A percentile compares a stretch with the other conserved stretches of the same genome.
Conservation (phyloP, 2,329 filamentous ascomycete genomes). For the Fusarium euwallaceae region DNA sequence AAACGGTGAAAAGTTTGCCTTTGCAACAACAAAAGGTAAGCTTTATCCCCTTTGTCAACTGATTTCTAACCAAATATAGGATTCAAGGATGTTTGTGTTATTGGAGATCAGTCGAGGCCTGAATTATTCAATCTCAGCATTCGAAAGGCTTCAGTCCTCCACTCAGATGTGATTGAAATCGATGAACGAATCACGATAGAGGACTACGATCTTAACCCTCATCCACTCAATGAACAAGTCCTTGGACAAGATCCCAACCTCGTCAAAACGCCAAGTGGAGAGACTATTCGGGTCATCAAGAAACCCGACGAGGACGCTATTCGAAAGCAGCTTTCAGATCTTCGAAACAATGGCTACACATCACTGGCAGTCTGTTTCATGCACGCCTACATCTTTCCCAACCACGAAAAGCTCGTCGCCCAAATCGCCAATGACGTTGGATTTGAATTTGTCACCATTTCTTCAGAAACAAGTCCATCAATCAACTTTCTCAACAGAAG, state of each 20-base stretch:
- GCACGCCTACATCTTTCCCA: constrained; percentile 89
- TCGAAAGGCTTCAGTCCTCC: constrained; percentile 74
- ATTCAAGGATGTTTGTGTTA: constrained; percentile 79
- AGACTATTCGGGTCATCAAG: constrained; percentile 73
- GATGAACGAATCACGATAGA: constrained; percentile 80
- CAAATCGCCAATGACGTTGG: constrained; percentile 80
- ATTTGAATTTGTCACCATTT: constrained; percentile 76
- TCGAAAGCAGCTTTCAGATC: constrained; percentile 66
- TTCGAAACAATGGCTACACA: constrained; percentile 75
- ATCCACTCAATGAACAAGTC: constrained; percentile 62
- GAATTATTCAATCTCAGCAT: constrained; percentile 80
- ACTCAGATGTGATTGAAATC: constrained; percentile 76
- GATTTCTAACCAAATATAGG: constrained; percentile 19
- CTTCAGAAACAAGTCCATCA: constrained; percentile 76
- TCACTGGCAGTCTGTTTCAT: constrained; percentile 89
- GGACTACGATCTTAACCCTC: constrained; percentile 76
- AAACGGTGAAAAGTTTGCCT: constrained; percentile 78
- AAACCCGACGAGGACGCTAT: constrained; percentile 65
- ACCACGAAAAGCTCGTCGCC: constrained; percentile 82
- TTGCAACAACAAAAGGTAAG: constrained; percentile 72
- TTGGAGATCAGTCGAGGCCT: constrained; percentile 79
- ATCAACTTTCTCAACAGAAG: constrained; percentile 78
- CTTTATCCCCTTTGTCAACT: background rate
- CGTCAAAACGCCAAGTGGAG: constrained; percentile 70
- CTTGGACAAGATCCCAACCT: constrained; percentile 50